Conservation (phyloP, 2,329 filamentous ascomycete genomes). For the Trichoderma sp. region DNA sequence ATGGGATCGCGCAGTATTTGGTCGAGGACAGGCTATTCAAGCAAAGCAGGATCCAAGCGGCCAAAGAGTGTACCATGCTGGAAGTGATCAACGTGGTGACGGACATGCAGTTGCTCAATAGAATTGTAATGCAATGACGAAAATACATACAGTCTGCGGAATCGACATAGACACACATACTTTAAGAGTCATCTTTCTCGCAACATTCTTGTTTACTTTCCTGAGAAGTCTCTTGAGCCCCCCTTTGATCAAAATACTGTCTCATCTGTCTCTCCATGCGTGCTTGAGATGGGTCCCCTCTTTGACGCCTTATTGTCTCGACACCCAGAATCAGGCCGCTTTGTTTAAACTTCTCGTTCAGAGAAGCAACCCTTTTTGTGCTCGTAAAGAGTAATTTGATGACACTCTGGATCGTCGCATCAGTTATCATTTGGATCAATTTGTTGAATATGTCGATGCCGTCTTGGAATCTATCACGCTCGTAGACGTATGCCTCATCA, state of each 20-base stretch:
- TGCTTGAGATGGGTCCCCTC: background rate
- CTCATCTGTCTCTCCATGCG: background rate
- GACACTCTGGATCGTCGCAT: background rate
- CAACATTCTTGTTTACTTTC: background rate
- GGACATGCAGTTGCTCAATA: conserved; percentile 14
- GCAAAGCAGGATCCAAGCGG: background rate
- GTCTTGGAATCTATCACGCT: background rate
- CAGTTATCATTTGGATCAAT: background rate
- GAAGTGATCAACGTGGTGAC: conserved; percentile 9
- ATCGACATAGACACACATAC: background rate
- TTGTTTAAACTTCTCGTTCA: background rate
- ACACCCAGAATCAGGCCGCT: background rate
- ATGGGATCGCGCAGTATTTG: conserved; percentile 10
- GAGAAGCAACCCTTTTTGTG: rapidly evolving
- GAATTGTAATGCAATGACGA: background rate
- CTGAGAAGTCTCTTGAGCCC: rapidly evolving
- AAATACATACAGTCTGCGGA: background rate
- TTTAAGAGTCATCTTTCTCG: background rate
- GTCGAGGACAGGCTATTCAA: conserved; percentile 9
- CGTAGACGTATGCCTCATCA: background rate
- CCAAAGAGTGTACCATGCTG: background rate
- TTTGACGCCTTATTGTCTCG: background rate
- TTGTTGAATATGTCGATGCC: background rate
- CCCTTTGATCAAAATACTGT: background rate
- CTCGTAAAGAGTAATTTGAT: background rate